Evolutionary conservation across 176 grass and related monocot species (phyloP), one percentile per base, ranked within the genome.

Genomic region (Eremochloa ophiuroides): DNA sequence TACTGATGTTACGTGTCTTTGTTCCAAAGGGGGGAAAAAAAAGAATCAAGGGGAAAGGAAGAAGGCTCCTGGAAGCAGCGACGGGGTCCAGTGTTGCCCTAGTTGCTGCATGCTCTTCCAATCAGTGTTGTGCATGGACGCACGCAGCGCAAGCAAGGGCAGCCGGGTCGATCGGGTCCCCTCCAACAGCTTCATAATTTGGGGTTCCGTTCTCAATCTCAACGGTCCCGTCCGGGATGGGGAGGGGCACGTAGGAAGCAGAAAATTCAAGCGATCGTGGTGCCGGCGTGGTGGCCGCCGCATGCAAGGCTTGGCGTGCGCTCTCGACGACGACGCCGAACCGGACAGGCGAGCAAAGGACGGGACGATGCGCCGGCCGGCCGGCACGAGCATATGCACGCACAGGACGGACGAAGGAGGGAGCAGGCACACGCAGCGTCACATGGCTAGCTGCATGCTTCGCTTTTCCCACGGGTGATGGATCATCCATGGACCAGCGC

Each of bases 391-490:
- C 86, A 80, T 40, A 88, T 80, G 81, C 74, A 37, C 31, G 59
- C 80, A 84, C 69, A 69, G 69, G 26, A 22, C 76, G 10, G 33
- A 38, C 17, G 40, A 26, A 27, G 61, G 82, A n/a, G 69, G 83
- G 25, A 5, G 64, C 82, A 74, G 39, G 82, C 60, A 50, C 76
- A 74, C 37, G 66, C 77, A 77, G 72, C 77, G 2, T 76, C 87
- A 85, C 87, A 35, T 85, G 82, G 44, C 16, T 60, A n/a, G n/a
- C n/a, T n/a, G n/a, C n/a, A n/a, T n/a, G 53, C 79, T 28, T 26
- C 31, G 56, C 82, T 81, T 71, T 81, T 27, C 44, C 65, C 27
- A 51, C 28, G 28, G 18, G 25, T 47, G 69, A 43, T 47, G 41
- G 71, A 73, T n/a, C 7, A 23, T n/a, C 38, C 29, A 70, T 53